Percentiles rank a stretch among this genome's conserved stretches.
These are phyloP conservation scores for Leishmania guyanensis DNA, from an alignment of 208 protist genomes.

Conservation along the genomic window DNA sequence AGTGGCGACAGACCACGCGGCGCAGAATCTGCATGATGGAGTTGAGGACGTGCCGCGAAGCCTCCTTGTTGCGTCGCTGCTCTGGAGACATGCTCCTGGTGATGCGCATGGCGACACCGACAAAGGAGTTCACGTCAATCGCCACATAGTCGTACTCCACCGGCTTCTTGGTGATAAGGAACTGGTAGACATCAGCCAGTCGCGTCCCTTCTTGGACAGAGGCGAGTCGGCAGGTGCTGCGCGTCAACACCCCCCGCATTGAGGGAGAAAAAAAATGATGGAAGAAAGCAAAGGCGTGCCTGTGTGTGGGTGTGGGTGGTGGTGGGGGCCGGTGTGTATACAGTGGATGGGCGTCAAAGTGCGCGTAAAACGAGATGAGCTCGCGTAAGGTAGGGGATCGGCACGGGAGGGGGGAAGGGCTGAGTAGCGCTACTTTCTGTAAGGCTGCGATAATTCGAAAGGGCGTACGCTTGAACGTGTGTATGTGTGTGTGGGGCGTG, in stretches of 20 bases:
- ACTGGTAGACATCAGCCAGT: conserved; percentile 54
- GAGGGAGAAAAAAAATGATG: neutral
- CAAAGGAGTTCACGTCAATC: conserved; percentile 66
- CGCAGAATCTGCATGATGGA: conserved; percentile 72
- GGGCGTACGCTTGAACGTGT: neutral
- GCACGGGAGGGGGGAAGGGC: neutral
- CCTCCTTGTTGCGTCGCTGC: conserved; percentile 64
- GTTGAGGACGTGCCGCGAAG: conserved; percentile 61
- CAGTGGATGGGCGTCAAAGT: neutral
- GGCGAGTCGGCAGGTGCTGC: conserved; percentile 11
- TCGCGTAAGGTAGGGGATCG: neutral
- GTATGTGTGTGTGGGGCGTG: neutral
- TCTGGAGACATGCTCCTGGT: conserved; percentile 61
- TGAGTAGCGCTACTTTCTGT: neutral
- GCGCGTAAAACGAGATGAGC: neutral
- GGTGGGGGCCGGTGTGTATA: neutral
- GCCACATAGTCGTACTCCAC: conserved; percentile 85
- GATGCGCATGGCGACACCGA: conserved; percentile 67
- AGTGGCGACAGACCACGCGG: conserved; percentile 50
- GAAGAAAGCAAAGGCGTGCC: neutral
- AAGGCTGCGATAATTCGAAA: neutral
- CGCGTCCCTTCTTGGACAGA: conserved; percentile 29
- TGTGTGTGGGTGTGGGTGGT: neutral
- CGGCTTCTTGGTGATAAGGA: conserved; percentile 83
- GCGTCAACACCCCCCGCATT: conserved; percentile 16